phyloP scores from a whole-genome alignment of 2,329 filamentous ascomycete species.

The Colletotrichum cereale region DNA sequence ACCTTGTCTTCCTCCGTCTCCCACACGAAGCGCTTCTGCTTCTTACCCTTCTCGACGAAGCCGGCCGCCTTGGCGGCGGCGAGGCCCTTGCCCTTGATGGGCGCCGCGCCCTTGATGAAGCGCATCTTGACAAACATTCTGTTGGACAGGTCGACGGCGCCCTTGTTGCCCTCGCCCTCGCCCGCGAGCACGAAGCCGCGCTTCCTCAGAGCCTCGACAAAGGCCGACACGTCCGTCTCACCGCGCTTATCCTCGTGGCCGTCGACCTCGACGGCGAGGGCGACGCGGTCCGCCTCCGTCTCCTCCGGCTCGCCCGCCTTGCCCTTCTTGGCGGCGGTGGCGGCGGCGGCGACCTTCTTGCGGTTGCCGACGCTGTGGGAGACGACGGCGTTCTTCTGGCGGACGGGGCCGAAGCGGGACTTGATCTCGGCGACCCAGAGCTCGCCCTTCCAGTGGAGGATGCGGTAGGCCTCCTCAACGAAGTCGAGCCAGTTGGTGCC shows the following conservation, averaged over 20 bases:
- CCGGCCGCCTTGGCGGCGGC: slow-evolving; percentile 70
- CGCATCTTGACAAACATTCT: slow-evolving; percentile 99
- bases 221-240: slow-evolving; percentile 88
- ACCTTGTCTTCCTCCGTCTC: slow-evolving; percentile 65
- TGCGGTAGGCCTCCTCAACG: slow-evolving; percentile 92
- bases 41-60: slow-evolving; percentile 57
- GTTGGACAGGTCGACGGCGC: slow-evolving; percentile 83
- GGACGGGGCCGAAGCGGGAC: slow-evolving; percentile 77
- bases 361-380: slow-evolving; percentile 80
- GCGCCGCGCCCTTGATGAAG: slow-evolving; percentile 86
- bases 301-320: slow-evolving; percentile 55
- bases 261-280: slow-evolving; percentile 79
- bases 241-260: slow-evolving; percentile 72
- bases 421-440: slow-evolving; percentile 99
- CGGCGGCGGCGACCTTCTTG: slow-evolving; percentile 61
- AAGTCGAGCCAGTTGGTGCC: slow-evolving; percentile 99
- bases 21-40: slow-evolving; percentile 70
- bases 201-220: slow-evolving; percentile 84
- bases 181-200: slow-evolving; percentile 88
- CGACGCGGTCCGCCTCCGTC: slow-evolving; percentile 60
- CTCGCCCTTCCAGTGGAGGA: slow-evolving; percentile 94
- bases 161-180: slow-evolving; percentile 56
- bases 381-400: slow-evolving; percentile 59
- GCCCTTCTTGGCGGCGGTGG: slow-evolving; percentile 54
- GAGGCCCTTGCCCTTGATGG: slow-evolving; percentile 81